Percentiles rank a stretch among this genome's conserved stretches.
Conservation (phyloP, 2,329 filamentous ascomycete genomes). For the Talaromyces marneffei region DNA sequence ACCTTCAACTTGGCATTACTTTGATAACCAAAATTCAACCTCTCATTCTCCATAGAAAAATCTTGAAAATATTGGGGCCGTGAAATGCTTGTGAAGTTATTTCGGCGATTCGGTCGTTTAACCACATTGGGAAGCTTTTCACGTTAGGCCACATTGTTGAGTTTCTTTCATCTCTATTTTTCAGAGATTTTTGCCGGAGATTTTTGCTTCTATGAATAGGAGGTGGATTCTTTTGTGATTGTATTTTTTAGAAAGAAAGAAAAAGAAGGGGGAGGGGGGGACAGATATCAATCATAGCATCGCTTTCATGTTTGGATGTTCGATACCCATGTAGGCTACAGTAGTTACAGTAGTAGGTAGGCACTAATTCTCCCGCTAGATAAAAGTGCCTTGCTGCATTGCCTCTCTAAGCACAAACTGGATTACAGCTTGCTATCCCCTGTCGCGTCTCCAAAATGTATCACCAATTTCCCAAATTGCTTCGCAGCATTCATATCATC, state of each 20-base stretch:
- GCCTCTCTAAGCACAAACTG: too few species aligned
- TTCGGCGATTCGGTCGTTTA: background rate
- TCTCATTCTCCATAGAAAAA: background rate
- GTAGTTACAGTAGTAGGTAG: too few species aligned
- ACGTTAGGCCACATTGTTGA: background rate
- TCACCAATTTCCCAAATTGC: slow-evolving; percentile 90
- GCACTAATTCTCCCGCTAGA: too few species aligned
- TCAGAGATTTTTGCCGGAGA: too few species aligned
- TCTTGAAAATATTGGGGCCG: background rate
- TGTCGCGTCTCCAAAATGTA: slow-evolving; percentile 53
- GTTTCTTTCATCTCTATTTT: too few species aligned
- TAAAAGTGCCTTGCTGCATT: too few species aligned
- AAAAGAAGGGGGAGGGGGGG: too few species aligned
- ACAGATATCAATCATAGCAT: too few species aligned
- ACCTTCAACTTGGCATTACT: background rate
- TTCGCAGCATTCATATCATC: slow-evolving; percentile 77
- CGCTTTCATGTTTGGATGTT: slow-evolving; percentile 35
- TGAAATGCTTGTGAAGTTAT: background rate
- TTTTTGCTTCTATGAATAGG: background rate
- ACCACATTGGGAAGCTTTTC: background rate
- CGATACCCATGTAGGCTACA: slow-evolving; percentile 62
- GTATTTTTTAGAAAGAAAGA: background rate
- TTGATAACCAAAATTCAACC: background rate
- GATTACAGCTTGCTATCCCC: slow-evolving; percentile 40
- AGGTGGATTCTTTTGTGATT: background rate